Evolutionary conservation across 257 asterid species (phyloP).

Genomic region (Buddleja alternifolia): DNA sequence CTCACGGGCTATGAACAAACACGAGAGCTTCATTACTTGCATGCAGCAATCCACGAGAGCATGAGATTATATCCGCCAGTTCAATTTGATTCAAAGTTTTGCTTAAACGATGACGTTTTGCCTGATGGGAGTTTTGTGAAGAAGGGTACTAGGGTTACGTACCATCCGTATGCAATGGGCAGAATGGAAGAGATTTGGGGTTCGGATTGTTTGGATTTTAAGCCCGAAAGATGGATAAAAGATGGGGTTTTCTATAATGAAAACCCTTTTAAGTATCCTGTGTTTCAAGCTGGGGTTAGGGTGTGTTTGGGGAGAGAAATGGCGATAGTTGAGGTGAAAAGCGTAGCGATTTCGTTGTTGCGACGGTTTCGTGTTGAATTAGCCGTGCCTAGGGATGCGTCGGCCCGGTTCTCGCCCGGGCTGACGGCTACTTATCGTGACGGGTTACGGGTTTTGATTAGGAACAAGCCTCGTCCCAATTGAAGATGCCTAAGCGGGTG

Average conservation of each 20-base stretch:
- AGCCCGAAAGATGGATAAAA: constrained; percentile 43
- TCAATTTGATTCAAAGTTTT: constrained; percentile 40
- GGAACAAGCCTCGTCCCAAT: too few species aligned
- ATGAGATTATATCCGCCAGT: constrained; percentile 41
- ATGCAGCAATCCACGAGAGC: constrained; percentile 41
- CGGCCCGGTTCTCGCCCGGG: constrained; percentile 60
- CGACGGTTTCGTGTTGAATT: constrained; percentile 45
- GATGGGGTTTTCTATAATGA: constrained; percentile 32
- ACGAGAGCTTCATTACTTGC: constrained; percentile 31
- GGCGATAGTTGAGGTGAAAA: constrained; percentile 54
- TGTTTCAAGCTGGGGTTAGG: constrained; percentile 52
- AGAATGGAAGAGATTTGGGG: constrained; percentile 45
- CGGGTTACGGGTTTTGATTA: constrained; percentile 50
- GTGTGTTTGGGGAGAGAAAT: constrained; percentile 56
- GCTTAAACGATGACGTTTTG: constrained; percentile 29
- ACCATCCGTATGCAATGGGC: constrained; percentile 47
- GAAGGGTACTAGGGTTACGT: constrained; percentile 39
- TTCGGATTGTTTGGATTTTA: constrained; percentile 35
- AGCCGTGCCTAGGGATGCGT: constrained; percentile 15
- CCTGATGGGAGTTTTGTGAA: constrained; percentile 32
- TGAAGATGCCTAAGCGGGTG: too few species aligned
- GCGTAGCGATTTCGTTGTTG: constrained; percentile 55
- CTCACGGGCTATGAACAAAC: constrained; percentile 25
- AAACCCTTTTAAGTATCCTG: constrained; percentile 46
- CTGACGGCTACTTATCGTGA: constrained; percentile 65